A percentile compares a stretch with the other conserved stretches of the same genome.
phyloP scores from a whole-genome alignment of 495 filamentous ascomycete species.

The Penicillium riverlandense region DNA sequence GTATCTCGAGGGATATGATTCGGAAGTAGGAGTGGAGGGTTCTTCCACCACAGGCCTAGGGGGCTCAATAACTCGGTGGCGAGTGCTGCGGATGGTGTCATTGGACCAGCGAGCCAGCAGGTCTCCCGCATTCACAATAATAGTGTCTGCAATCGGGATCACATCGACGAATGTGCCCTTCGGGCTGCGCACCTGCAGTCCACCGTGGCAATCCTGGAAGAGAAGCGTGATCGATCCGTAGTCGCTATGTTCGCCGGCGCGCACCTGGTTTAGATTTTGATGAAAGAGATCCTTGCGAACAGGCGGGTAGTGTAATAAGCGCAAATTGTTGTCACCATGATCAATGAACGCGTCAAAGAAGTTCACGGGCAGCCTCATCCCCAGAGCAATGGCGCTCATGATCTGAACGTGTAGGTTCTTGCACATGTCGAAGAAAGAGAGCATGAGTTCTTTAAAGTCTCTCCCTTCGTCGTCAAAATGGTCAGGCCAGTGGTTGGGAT shows the following conservation, averaged over 20 bases:
- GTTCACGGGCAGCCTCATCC: constrained; percentile 61
- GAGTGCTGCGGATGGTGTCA: constrained; percentile 78
- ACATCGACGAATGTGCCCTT: constrained; percentile 76
- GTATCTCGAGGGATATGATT: constrained; percentile 38
- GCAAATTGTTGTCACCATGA: constrained; percentile 74
- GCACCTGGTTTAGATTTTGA: constrained; percentile 64
- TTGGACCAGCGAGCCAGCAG: constrained; percentile 86
- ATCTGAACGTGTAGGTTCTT: constrained; percentile 68
- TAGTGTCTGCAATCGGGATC: constrained; percentile 71
- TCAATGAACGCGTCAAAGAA: constrained; percentile 76
- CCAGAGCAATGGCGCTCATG: constrained; percentile 84
- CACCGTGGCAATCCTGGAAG: constrained; percentile 80
- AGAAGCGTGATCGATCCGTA: constrained; percentile 84
- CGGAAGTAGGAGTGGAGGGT: constrained; percentile 8
- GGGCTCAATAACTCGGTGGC: constrained; percentile 86
- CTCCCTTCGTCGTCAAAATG: constrained; percentile 52
- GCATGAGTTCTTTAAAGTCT: constrained; percentile 67
- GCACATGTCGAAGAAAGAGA: constrained; percentile 62
- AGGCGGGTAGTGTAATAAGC: constrained; percentile 83
- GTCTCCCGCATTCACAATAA: constrained; percentile 91
- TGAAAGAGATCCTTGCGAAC: constrained; percentile 61
- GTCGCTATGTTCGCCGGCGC: constrained; percentile 82
- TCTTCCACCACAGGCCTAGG: constrained; percentile 28
- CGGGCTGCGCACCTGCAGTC: constrained; percentile 75
- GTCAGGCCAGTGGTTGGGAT: constrained; percentile 78